Evolutionary conservation across 257 asterid species (phyloP), one percentile per base, ranked within the genome.

Genomic region (Mentha longifolia): DNA sequence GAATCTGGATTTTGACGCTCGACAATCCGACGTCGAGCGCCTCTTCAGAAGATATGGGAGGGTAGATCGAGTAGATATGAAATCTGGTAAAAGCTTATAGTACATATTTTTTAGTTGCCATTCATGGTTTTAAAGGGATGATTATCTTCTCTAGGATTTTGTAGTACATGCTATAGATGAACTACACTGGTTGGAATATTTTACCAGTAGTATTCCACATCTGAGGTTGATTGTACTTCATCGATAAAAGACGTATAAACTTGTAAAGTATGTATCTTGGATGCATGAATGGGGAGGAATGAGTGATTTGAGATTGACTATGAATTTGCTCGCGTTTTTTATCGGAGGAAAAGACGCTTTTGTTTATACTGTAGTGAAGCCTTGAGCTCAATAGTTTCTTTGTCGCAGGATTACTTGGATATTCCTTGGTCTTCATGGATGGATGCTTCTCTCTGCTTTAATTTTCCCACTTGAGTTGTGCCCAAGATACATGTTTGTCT

Each of bases 341-440:
- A 59, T 74, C 65, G 31, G 54, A 77, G 84, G 81, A 61, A 41
- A 66, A n/a, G n/a, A 56, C 74, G 20, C 62, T 60, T 68, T 76
- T 81, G 28, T 37, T 54, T 52, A 35, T 50, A 37, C 67, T 78
- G 81, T 81, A 80, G 88, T 72, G 80, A 77, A 78, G 76, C 81
- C 80, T 80, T 80, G 74, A 74, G 87, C 95, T 92, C 98, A 92
- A 74, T 78, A 89, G 90, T 92, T 89, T 92, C 92, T 92, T 89
- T 89, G 88, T 80, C 92, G 97, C 98, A 92, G 98, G 98, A 86
- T 85, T 82, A 83, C 96, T 81, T 85, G 92, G 96, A 85, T 80
- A 76, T 85, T 82, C 87, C 92, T 81, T 84, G 96, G 85, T 88
- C 95, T 81, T 85, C 89, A 84, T 86, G 87, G 91, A 87, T 84